A percentile compares a stretch with the other conserved stretches of the same genome.
Evolutionary conservation across 1,139 yeast species (phyloP).

Genomic region (Pichia terricola): DNA sequence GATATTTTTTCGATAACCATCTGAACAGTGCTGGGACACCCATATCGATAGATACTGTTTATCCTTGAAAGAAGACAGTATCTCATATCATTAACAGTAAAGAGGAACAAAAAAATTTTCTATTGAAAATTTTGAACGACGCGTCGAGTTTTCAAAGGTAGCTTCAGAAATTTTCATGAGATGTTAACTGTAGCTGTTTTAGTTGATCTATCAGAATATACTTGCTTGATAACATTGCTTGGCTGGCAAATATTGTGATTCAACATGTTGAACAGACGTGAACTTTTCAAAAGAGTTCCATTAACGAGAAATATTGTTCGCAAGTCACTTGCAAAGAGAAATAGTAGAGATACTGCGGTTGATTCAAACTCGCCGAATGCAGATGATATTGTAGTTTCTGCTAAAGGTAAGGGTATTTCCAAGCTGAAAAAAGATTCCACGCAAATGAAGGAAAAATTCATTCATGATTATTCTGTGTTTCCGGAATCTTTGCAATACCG

Average conservation of each 20-base stretch:
- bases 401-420: conserved; percentile 11
- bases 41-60: conserved; percentile 24
- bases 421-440: conserved; percentile 10
- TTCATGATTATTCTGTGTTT: conserved; percentile 30
- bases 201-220: no score
- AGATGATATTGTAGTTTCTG: conserved; percentile 1
- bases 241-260: no score
- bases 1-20: conserved; percentile 91
- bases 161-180: no score
- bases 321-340: conserved; percentile 7
- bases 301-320: neutral
- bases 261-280: no score
- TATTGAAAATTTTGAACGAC: neutral
- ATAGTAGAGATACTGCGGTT: conserved; percentile 3
- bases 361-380: neutral
- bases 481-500: conserved; percentile 29
- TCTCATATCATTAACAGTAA: no score
- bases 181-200: no score
- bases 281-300: no score
- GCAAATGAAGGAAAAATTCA: conserved; percentile 12
- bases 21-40: conserved; percentile 97
- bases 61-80: no score
- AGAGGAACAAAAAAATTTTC: no score
- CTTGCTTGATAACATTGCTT: no score
- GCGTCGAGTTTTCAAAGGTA: neutral